These are phyloP conservation scores for Boeremia exigua DNA, from an alignment of 2,329 filamentous ascomycete species.

Conservation along the genomic window DNA sequence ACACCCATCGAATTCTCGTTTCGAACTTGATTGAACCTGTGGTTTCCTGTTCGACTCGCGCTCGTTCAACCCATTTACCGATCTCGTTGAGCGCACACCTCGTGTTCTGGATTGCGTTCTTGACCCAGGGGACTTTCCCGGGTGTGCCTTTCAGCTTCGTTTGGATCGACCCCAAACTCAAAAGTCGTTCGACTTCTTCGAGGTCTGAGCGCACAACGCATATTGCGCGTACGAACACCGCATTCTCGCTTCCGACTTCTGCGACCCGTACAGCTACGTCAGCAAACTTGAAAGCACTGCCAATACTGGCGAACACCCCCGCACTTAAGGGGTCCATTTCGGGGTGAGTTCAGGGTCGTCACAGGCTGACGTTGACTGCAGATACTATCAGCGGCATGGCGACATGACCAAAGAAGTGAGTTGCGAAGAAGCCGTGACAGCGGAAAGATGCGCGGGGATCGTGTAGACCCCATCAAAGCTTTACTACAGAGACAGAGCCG, in stretches of 20 bases:
- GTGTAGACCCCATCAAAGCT: constrained; percentile 1
- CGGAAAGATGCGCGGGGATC: neutral
- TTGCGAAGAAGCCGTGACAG: neutral
- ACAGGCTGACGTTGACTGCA: neutral
- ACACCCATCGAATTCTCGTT: constrained; percentile 29
- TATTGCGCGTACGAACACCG: constrained; percentile 35
- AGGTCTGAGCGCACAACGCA: constrained; percentile 32
- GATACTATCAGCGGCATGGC: neutral
- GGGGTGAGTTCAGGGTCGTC: neutral
- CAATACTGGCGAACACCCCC: constrained; percentile 27
- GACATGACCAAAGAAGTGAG: neutral
- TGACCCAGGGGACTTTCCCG: constrained; percentile 30
- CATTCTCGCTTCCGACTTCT: constrained; percentile 33
- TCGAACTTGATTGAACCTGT: constrained; percentile 25
- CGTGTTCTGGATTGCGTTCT: constrained; percentile 24
- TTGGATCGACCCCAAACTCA: constrained; percentile 17
- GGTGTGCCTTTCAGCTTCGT: constrained; percentile 20
- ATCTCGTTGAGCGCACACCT: constrained; percentile 32
- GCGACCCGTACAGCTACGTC: constrained; percentile 28
- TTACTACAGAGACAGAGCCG: neutral
- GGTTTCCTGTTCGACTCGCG: constrained; percentile 25
- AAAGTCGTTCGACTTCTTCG: constrained; percentile 27
- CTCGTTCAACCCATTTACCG: constrained; percentile 32
- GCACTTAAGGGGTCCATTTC: constrained; percentile 24
- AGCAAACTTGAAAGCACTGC: constrained; percentile 31